These are phyloP conservation scores for Fusarium graminum DNA, from an alignment of 2,329 filamentous ascomycete species.

Conservation along the genomic window DNA sequence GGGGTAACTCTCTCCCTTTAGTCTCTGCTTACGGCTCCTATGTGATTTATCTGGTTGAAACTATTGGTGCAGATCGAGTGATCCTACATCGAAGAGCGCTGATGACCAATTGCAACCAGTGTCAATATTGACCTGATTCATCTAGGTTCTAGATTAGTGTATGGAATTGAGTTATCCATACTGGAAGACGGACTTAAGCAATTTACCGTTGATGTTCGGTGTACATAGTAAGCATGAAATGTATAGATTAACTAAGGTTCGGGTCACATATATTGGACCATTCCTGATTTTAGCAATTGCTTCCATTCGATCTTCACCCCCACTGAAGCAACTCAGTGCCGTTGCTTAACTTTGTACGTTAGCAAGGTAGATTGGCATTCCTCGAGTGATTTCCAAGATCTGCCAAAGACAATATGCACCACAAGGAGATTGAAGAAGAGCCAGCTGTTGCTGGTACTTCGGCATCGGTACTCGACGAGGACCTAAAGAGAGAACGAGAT, in stretches of 20 bases:
- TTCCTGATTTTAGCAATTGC: conserved; percentile 1
- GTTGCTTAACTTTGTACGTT: not conserved
- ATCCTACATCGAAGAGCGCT: not conserved
- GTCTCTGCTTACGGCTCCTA: conserved; percentile 8
- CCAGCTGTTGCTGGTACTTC: conserved; percentile 21
- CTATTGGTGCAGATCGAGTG: conserved; percentile 11
- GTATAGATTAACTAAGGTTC: not conserved
- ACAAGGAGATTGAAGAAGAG: conserved; percentile 21
- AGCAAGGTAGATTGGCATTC: not conserved
- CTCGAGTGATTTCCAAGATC: not conserved
- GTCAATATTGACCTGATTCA: conserved; percentile 9
- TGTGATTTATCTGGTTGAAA: not conserved
- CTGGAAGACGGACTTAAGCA: conserved; percentile 33
- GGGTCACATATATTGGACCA: conserved; percentile 19
- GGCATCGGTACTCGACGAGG: conserved; percentile 6
- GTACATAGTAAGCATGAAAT: not conserved
- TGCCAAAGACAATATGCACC: conserved; percentile 27
- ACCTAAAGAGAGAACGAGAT: conserved; percentile 32
- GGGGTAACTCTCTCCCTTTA: conserved; percentile 17
- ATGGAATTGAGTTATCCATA: not conserved
- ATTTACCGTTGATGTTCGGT: conserved; percentile 15
- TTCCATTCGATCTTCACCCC: conserved; percentile 1
- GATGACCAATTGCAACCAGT: conserved; percentile 8
- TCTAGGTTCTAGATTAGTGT: conserved; percentile 7
- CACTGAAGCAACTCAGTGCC: not conserved